Evolutionary conservation across 768 basidiomycete species (phyloP), one percentile per base, ranked within the genome.

Genomic region (Xerocomellus amylosporus): DNA sequence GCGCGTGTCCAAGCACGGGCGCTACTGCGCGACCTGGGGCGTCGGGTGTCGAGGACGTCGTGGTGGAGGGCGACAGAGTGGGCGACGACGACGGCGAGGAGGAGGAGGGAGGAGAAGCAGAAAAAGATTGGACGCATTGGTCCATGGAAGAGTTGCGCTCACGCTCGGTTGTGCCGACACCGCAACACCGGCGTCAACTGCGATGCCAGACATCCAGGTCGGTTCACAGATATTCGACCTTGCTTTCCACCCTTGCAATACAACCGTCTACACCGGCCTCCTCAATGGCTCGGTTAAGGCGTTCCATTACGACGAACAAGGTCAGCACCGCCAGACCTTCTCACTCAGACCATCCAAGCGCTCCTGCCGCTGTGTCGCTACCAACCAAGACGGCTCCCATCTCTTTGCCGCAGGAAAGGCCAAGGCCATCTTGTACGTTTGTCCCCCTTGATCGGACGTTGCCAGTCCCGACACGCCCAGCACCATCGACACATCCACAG

Each of bases 151-250:
- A 51, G n/a, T 9, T 14, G 4, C 36, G 13, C 20, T 13, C 42
- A 12, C 39, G 15, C 36, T 49, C 31, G 38, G 36, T 43, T 40
- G 44, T 42, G 38, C 19, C n/a, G 39, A 17, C 45, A 39, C 55
- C 38, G 24, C 50, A 36, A 40, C 30, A 31, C 56, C 58, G 43
- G 42, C 46, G 6, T 38, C 36, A 37, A 37, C 8, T 0, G n/a
- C 17, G n/a, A 38, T 82, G 79, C 78, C 83, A 28, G 77, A 90
- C 74, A 86, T 93, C 46, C 75, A 79, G 20, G 78, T 87, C 42
- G 84, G 83, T 45, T 81, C 84, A 8, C 90, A 96, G 70, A 83
- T 94, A 28, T 97, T 96, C 72, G 95, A 96, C 74, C 75, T 97
- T 39, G 82, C 79, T 2, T 98, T 97, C 64, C 93, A 96, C 63